These are phyloP conservation scores for Gypsophila paniculata DNA, from an alignment of 179 eudicot species.

Conservation along the genomic window DNA sequence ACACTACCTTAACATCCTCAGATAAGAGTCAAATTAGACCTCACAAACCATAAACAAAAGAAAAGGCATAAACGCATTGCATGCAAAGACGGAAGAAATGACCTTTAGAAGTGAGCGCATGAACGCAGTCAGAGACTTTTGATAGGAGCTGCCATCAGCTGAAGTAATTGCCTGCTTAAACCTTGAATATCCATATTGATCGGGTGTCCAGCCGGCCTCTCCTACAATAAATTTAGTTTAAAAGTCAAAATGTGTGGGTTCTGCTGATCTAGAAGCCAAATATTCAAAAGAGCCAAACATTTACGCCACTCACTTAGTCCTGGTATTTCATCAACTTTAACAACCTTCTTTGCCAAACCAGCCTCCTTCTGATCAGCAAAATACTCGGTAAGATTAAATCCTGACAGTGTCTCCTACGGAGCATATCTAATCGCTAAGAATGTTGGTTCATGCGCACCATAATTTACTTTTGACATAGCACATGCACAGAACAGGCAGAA, in stretches of 20 bases:
- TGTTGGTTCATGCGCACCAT: not conserved
- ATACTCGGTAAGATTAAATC: conserved; percentile 19
- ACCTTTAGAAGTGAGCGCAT: conserved; percentile 88
- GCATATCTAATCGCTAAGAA: not conserved
- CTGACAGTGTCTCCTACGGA: conserved; percentile 2
- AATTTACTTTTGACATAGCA: not conserved
- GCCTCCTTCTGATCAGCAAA: conserved; percentile 64
- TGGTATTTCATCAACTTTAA: conserved; percentile 84
- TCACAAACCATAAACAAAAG: not conserved
- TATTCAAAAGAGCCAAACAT: not conserved
- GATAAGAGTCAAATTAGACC: not conserved
- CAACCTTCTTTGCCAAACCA: conserved; percentile 58
- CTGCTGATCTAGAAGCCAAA: not conserved
- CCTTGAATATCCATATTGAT: conserved; percentile 86
- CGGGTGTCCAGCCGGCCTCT: conserved; percentile 97
- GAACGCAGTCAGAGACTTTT: conserved; percentile 56
- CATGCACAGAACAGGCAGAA: not conserved
- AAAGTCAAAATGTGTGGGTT: not conserved
- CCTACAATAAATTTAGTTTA: conserved; percentile 35
- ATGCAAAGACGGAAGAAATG: conserved; percentile 21
- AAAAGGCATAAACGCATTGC: not conserved
- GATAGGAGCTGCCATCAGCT: conserved; percentile 55
- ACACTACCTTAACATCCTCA: not conserved
- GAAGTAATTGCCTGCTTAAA: conserved; percentile 47
- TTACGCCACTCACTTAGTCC: conserved; percentile 67